Evolutionary conservation across 176 grass and related monocot genomes (phyloP), one percentile per base, ranked within the genome.

Genomic region (Aegilops bicornis): DNA sequence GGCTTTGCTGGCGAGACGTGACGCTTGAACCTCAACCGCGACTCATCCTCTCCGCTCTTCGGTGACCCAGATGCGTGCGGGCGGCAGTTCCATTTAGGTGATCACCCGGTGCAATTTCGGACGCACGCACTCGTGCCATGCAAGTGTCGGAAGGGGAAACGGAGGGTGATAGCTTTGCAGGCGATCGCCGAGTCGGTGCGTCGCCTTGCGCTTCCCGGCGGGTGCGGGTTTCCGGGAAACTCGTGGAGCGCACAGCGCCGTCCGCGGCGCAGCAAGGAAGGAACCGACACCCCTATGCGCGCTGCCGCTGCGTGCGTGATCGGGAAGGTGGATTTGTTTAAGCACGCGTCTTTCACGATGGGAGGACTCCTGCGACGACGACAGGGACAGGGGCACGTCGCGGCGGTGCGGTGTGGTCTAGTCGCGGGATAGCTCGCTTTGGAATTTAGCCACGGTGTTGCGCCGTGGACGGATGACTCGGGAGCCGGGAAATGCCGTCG

Each of bases 161-260:
- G 9, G 43, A 75, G 2, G 70, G 15, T n/a, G 68, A 14, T 29
- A 5, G 12, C 5, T 90, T 76, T 70, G 79, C 39, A 48, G 45
- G 27, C 7, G 62, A 35, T 69, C n/a, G 62, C 43, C 32, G 27
- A 5, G 88, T 86, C 88, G 84, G 79, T 73, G 89, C 60, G 88
- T 90, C 89, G 52, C 31, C 64, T 54, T 83, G 79, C 23, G 27
- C 25, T 11, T 6, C 16, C 36, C 3, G 66, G 8, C 35, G 40
- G 22, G 62, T 7, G 63, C 8, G 23, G 36, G 60, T 33, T 82
- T 70, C 83, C 52, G 36, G 25, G 72, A 42, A 64, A 86, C 15
- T 76, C 77, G 77, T 52, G 88, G 88, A 54, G 50, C 50, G 50
- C 59, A 5, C 83, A 33, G 8, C 20, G 6, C 5, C 33, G 54